phyloP scores from a whole-genome alignment of 2,329 filamentous ascomycete genomes.

The Seiridium cupressi region DNA sequence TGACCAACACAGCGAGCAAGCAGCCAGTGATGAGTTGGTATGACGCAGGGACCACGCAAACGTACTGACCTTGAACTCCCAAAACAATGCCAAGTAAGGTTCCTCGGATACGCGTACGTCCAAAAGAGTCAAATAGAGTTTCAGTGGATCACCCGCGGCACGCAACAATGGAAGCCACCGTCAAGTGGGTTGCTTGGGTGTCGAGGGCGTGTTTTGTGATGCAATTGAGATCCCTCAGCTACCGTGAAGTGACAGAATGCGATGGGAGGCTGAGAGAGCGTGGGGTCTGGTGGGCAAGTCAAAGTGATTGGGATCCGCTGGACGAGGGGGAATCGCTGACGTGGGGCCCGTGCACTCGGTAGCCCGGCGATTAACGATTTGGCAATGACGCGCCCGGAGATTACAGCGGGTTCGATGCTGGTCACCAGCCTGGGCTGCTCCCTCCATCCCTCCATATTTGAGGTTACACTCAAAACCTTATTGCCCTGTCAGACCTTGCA shows the following conservation, averaged over 20 bases:
- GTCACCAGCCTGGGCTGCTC: no score
- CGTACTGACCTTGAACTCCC: neutral
- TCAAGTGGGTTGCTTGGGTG: neutral
- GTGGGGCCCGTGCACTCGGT: neutral
- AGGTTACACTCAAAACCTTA: no score
- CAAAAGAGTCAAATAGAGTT: neutral
- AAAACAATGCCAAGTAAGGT: neutral
- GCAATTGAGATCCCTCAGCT: neutral
- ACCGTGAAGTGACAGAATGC: neutral
- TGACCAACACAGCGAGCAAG: conserved; percentile 4
- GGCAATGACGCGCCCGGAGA: conserved; percentile 5
- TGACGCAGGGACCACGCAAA: conserved; percentile 6
- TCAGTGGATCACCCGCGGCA: neutral
- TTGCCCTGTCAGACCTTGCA: no score
- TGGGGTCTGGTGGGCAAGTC: neutral
- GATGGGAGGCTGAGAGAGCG: neutral
- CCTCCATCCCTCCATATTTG: no score
- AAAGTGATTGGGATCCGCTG: conserved; percentile 2
- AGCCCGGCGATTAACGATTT: neutral
- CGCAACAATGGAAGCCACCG: neutral
- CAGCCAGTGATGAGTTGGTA: conserved; percentile 6
- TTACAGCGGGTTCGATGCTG: neutral
- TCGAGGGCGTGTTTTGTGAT: neutral
- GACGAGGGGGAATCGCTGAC: neutral
- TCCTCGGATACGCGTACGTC: neutral